Percentiles rank a stretch among this genome's conserved stretches.
phyloP scores from a whole-genome alignment of 441 rosid species.

The Bruguiera hainesii region DNA sequence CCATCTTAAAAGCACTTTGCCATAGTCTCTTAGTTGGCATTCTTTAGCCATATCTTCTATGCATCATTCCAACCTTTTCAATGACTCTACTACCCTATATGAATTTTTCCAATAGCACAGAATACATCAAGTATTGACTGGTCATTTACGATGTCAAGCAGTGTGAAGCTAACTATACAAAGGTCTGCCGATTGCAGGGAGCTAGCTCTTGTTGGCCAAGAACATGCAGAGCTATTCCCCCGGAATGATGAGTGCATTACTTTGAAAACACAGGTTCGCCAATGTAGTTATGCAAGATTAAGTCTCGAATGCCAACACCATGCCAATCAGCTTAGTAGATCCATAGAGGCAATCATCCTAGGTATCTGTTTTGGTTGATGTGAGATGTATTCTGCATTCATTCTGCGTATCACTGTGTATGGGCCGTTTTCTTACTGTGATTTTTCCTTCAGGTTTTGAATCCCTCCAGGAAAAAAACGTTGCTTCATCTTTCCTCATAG shows the following conservation, averaged over 20 bases:
- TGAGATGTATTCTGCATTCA: not conserved
- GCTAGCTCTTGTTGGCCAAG: conserved; percentile 75
- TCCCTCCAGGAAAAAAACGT: conserved; percentile 10
- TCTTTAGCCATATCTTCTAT: no score
- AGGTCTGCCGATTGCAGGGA: conserved; percentile 37
- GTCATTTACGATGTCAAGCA: not conserved
- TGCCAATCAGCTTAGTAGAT: conserved; percentile 10
- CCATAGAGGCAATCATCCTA: conserved; percentile 10
- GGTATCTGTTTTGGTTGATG: conserved; percentile 23
- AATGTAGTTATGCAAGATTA: conserved; percentile 12
- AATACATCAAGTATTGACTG: no score
- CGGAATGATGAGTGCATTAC: conserved; percentile 27
- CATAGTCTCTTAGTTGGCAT: not conserved
- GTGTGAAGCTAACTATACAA: conserved; percentile 1
- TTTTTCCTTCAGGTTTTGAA: conserved; percentile 21
- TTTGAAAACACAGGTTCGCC: conserved; percentile 2
- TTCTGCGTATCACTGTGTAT: not conserved
- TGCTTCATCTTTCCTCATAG: conserved; percentile 2
- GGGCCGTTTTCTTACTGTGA: not conserved
- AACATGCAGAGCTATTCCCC: conserved; percentile 40
- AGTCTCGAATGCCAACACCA: conserved; percentile 12
- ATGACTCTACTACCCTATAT: no score
- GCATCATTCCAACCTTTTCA: no score
- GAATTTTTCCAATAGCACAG: no score
- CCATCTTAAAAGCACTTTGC: not conserved